Evolutionary conservation across 352 stramenopile genomes (phyloP).

Genomic region (Phytophthora citrophthora): DNA sequence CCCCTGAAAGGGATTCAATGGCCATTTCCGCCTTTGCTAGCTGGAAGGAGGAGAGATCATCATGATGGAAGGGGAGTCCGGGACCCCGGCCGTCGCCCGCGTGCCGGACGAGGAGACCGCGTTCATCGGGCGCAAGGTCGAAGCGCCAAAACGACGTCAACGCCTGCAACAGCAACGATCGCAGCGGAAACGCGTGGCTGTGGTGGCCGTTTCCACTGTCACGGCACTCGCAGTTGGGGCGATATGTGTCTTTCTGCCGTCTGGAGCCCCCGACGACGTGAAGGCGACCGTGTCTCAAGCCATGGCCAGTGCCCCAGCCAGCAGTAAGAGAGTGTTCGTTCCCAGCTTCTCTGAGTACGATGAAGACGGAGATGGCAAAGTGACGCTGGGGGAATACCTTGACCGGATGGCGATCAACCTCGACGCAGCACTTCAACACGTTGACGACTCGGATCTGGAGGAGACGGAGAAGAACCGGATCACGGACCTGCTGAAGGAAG

Average conservation of each 20-base stretch:
- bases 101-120: slow-evolving; percentile 27
- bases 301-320: slow-evolving; percentile 22
- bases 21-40: slow-evolving; percentile 18
- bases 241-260: slow-evolving; percentile 22
- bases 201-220: slow-evolving; percentile 14
- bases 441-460: slow-evolving; percentile 15
- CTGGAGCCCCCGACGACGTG: slow-evolving; percentile 4
- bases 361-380: slow-evolving; percentile 26
- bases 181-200: slow-evolving; percentile 17
- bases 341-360: slow-evolving; percentile 27
- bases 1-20: not conserved
- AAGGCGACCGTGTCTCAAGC: slow-evolving; percentile 20
- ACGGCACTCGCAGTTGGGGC: slow-evolving; percentile 24
- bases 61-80: slow-evolving; percentile 32
- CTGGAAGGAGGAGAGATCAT: slow-evolving; percentile 17
- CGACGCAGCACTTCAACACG: slow-evolving; percentile 11
- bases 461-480: slow-evolving; percentile 15
- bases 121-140: slow-evolving; percentile 21
- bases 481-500: slow-evolving; percentile 16
- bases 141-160: slow-evolving; percentile 21
- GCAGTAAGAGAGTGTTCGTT: slow-evolving; percentile 4
- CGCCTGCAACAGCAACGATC: slow-evolving; percentile 12
- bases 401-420: slow-evolving; percentile 23
- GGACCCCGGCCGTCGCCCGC: slow-evolving; percentile 9
- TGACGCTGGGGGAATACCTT: slow-evolving; percentile 31